Evolutionary conservation across 371 early-diverging fungal genomes (phyloP).

Genomic region (Rhizomucor miehei): DNA sequence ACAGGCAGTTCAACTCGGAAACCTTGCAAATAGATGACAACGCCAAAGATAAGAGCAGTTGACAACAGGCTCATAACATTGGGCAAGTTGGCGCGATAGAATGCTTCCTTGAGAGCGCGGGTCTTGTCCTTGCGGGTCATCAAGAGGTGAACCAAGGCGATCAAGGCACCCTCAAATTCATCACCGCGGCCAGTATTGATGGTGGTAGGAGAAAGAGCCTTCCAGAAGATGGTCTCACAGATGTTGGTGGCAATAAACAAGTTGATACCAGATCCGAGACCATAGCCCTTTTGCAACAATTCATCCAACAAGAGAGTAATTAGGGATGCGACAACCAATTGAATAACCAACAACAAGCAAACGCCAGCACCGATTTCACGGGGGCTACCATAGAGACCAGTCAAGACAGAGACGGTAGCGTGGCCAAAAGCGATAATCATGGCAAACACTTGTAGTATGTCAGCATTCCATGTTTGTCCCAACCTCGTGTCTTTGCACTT

Average conservation of each 20-base stretch:
- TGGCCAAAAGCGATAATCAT: conserved; percentile 97
- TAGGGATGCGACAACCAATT: conserved; percentile 96
- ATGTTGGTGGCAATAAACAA: conserved; percentile 99
- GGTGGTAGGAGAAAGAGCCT: conserved; percentile 96
- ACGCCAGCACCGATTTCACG: conserved; percentile 92
- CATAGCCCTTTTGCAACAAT: conserved; percentile 99
- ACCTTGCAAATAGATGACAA: conserved; percentile 99
- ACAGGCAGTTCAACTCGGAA: conserved; percentile 99
- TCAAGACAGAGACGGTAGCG: conserved; percentile 96
- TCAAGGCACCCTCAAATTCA: conserved; percentile 99
- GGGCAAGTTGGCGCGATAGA: conserved; percentile 96
- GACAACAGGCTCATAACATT: conserved; percentile 94
- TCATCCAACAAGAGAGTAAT: conserved; percentile 99
- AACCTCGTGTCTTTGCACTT: conserved; percentile 23
- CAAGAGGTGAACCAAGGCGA: conserved; percentile 95
- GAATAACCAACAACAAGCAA: conserved; percentile 91
- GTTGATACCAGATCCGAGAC: conserved; percentile 99
- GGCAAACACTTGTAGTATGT: conserved; percentile 66
- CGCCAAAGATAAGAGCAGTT: conserved; percentile 89
- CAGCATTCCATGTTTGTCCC: no score
- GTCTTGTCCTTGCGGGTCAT: conserved; percentile 97
- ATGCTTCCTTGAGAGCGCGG: conserved; percentile 97
- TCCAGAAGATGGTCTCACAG: conserved; percentile 99
- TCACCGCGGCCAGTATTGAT: conserved; percentile 97
- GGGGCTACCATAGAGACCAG: conserved; percentile 98